A percentile compares a stretch with the other conserved stretches of the same genome.
Conservation (phyloP, 2,329 filamentous ascomycete species). For the Aureobasidium sp. region DNA sequence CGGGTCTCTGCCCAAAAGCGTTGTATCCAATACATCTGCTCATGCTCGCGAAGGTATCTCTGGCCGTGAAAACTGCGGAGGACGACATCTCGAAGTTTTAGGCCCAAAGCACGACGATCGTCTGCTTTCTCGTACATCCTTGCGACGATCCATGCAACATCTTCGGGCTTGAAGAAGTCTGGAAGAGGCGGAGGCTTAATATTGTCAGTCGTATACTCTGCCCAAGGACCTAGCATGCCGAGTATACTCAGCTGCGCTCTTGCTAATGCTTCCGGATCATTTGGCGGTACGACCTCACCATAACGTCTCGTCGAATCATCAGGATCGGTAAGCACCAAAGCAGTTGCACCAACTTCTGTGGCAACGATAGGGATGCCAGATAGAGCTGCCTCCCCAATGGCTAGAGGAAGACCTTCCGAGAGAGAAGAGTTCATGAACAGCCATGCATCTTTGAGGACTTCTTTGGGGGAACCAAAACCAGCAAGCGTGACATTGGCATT, state of each 20-base stretch:
- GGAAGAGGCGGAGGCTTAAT: conserved; percentile 38
- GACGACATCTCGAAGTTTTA: conserved; percentile 52
- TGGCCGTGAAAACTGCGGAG: conserved; percentile 54
- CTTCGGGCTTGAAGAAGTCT: conserved; percentile 42
- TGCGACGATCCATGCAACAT: conserved; percentile 48
- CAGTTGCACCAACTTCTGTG: conserved; percentile 50
- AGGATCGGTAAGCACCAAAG: conserved; percentile 48
- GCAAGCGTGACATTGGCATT: conserved; percentile 45
- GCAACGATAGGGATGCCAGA: conserved; percentile 51
- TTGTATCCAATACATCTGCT: conserved; percentile 27
- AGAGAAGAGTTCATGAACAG: conserved; percentile 50
- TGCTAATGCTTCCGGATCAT: conserved; percentile 54
- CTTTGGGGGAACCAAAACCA: conserved; percentile 49
- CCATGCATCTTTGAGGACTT: conserved; percentile 38
- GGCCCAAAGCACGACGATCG: conserved; percentile 50
- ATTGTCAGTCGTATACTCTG: conserved; percentile 48
- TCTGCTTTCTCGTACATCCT: conserved; percentile 54
- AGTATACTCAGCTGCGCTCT: conserved; percentile 56
- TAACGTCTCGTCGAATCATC: conserved; percentile 41
- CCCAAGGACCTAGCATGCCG: conserved; percentile 56
- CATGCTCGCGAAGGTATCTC: conserved; percentile 46
- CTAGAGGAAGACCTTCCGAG: conserved; percentile 50
- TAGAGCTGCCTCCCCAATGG: conserved; percentile 51
- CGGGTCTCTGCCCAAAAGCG: conserved; percentile 17
- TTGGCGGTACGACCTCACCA: conserved; percentile 57